phyloP scores from a whole-genome alignment of 2,329 filamentous ascomycete genomes.

The Cordyceps cateniannulata region DNA sequence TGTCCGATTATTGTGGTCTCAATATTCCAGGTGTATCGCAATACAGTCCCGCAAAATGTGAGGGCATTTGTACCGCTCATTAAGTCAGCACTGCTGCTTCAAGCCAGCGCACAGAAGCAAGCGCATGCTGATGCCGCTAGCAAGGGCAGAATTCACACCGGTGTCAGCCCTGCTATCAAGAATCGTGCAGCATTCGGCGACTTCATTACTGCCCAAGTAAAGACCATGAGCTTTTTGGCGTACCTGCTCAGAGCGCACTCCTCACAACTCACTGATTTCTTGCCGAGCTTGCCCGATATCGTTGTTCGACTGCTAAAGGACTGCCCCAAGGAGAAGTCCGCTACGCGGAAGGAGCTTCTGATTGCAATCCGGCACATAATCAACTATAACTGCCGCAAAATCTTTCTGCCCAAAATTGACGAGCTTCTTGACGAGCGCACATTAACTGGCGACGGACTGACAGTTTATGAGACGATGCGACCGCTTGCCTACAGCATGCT shows the following conservation, averaged over 20 bases:
- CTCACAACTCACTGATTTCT: conserved; percentile 79
- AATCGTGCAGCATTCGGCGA: conserved; percentile 93
- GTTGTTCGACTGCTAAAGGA: conserved; percentile 89
- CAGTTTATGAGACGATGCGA: conserved; percentile 93
- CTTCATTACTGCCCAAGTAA: conserved; percentile 95
- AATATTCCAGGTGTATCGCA: conserved; percentile 88
- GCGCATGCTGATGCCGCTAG: conserved; percentile 80
- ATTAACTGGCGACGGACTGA: conserved; percentile 89
- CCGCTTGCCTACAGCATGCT: conserved; percentile 97
- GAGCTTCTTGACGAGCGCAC: conserved; percentile 91
- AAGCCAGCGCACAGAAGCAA: conserved; percentile 88
- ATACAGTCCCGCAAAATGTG: conserved; percentile 74
- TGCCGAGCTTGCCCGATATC: conserved; percentile 77
- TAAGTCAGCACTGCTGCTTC: conserved; percentile 78
- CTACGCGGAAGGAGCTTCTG: conserved; percentile 86
- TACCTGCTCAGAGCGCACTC: conserved; percentile 87
- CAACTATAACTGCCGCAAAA: conserved; percentile 96
- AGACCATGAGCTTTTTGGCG: conserved; percentile 97
- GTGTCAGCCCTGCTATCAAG: conserved; percentile 88
- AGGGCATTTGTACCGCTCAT: conserved; percentile 90
- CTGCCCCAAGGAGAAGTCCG: conserved; percentile 89
- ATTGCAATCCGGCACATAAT: conserved; percentile 98
- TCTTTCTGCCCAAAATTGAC: conserved; percentile 91
- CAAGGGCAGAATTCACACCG: conserved; percentile 78
- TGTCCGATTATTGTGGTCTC: conserved; percentile 99